phyloP scores from a whole-genome alignment of 305 asterid genomes.

The Euphrasia arctica region DNA sequence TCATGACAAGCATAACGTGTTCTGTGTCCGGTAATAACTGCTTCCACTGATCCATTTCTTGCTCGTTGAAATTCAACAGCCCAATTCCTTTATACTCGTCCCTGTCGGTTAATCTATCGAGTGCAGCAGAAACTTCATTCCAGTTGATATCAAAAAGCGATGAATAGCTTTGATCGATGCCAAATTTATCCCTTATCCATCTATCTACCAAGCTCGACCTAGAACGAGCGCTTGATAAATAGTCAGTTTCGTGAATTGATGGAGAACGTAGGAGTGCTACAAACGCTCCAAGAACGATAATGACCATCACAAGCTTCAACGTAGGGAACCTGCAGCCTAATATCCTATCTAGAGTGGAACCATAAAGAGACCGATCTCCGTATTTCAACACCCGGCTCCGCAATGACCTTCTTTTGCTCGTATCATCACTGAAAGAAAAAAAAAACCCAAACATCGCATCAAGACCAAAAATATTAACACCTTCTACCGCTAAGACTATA shows the following conservation, averaged over 20 bases:
- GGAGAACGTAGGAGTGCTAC: slow-evolving; percentile 55
- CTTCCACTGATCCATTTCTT: slow-evolving; percentile 63
- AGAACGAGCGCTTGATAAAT: slow-evolving; percentile 33
- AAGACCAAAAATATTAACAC: background rate
- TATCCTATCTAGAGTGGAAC: slow-evolving; percentile 50
- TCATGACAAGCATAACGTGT: slow-evolving; percentile 51
- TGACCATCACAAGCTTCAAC: slow-evolving; percentile 58
- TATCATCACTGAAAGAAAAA: slow-evolving; percentile 58
- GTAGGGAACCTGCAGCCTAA: slow-evolving; percentile 53
- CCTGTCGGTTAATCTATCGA: slow-evolving; percentile 46
- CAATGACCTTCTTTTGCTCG: slow-evolving; percentile 52
- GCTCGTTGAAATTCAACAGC: slow-evolving; percentile 67
- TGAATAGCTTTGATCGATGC: slow-evolving; percentile 48
- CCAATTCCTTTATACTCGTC: slow-evolving; percentile 68
- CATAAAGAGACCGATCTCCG: slow-evolving; percentile 52
- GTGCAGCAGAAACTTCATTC: slow-evolving; percentile 58
- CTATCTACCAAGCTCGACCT: slow-evolving; percentile 55
- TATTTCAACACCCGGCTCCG: slow-evolving; percentile 56
- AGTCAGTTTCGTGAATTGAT: slow-evolving; percentile 54
- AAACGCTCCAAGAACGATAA: slow-evolving; percentile 64
- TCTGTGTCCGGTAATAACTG: slow-evolving; percentile 62
- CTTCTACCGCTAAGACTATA: background rate
- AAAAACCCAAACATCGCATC: slow-evolving; percentile 6
- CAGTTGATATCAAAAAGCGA: slow-evolving; percentile 59
- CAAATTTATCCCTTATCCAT: slow-evolving; percentile 43